A percentile compares a stretch with the other conserved stretches of the same genome.
These are phyloP conservation scores for Astragalus glycyphyllos DNA, from an alignment of 306 rosid species.

Conservation along the genomic window DNA sequence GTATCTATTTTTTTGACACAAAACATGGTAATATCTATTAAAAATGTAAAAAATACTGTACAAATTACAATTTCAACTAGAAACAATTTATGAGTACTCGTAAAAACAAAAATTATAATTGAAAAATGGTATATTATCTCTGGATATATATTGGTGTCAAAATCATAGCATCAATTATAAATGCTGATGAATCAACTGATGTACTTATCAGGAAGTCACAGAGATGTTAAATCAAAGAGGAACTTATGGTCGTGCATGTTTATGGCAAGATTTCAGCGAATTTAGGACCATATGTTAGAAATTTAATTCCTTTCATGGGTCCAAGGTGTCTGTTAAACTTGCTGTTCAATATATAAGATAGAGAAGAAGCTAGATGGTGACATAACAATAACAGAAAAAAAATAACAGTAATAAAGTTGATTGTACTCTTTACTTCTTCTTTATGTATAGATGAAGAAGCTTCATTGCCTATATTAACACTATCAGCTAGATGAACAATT, in stretches of 20 bases:
- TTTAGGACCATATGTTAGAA: conserved; percentile 51
- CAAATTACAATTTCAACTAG: too few species aligned
- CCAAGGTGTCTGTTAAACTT: conserved; percentile 49
- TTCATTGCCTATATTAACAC: conserved; percentile 19
- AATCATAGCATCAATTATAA: conserved; percentile 42
- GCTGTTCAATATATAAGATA: conserved; percentile 3
- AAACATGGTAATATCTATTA: too few species aligned
- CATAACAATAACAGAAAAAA: conserved; percentile 31
- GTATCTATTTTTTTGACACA: too few species aligned
- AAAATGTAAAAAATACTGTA: too few species aligned
- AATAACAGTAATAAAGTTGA: conserved; percentile 23
- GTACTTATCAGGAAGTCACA: conserved; percentile 31
- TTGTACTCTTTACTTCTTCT: conserved; percentile 23
- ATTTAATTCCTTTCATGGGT: conserved; percentile 53
- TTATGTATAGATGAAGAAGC: not conserved
- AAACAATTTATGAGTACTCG: too few species aligned
- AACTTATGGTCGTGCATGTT: conserved; percentile 38
- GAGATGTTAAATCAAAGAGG: conserved; percentile 36
- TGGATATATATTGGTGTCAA: conserved; percentile 24
- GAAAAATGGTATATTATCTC: too few species aligned
- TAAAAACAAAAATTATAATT: too few species aligned
- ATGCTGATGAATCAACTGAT: conserved; percentile 43
- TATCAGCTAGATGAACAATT: not conserved
- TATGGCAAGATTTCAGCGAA: conserved; percentile 41
- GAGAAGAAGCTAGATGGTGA: conserved; percentile 30